Conservation (phyloP, 2,329 filamentous ascomycete species). For the Aspergillus tubingensis region DNA sequence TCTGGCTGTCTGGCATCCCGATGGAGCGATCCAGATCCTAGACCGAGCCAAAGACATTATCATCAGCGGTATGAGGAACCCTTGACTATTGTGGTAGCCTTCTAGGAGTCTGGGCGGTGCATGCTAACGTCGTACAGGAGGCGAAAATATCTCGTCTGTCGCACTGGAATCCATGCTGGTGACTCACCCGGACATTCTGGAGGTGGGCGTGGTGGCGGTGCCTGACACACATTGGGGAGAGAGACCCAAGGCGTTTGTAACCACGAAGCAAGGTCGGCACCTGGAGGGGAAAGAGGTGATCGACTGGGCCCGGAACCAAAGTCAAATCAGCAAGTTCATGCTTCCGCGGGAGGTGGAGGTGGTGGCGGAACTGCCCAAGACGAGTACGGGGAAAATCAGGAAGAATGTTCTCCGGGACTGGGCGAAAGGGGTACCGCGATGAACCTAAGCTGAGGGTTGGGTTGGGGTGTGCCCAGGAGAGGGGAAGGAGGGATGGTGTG, state of each 20-base stretch:
- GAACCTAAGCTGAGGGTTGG: not conserved
- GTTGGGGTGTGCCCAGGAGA: not conserved
- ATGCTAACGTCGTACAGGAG: slow-evolving; percentile 57
- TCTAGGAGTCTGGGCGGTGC: not conserved
- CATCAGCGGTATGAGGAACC: slow-evolving; percentile 69
- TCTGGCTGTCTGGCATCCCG: slow-evolving; percentile 87
- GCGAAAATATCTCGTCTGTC: slow-evolving; percentile 95
- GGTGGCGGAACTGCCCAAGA: slow-evolving; percentile 89
- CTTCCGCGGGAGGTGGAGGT: slow-evolving; percentile 72
- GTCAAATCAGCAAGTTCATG: slow-evolving; percentile 89
- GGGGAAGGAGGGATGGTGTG: not conserved
- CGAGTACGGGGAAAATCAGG: slow-evolving; percentile 92
- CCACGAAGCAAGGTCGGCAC: slow-evolving; percentile 67
- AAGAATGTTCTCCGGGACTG: slow-evolving; percentile 91
- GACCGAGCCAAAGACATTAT: slow-evolving; percentile 98
- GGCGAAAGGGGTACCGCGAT: slow-evolving; percentile 58
- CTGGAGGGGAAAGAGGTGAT: slow-evolving; percentile 71
- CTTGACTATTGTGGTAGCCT: not conserved
- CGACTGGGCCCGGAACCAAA: slow-evolving; percentile 78
- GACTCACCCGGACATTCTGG: slow-evolving; percentile 83
- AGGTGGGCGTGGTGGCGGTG: slow-evolving; percentile 87
- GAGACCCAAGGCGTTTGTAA: slow-evolving; percentile 90
- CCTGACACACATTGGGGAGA: slow-evolving; percentile 92
- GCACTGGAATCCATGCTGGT: slow-evolving; percentile 88
- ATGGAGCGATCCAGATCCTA: slow-evolving; percentile 87